phyloP scores from a whole-genome alignment of 495 filamentous ascomycete species.

The Acidomyces sp. region DNA sequence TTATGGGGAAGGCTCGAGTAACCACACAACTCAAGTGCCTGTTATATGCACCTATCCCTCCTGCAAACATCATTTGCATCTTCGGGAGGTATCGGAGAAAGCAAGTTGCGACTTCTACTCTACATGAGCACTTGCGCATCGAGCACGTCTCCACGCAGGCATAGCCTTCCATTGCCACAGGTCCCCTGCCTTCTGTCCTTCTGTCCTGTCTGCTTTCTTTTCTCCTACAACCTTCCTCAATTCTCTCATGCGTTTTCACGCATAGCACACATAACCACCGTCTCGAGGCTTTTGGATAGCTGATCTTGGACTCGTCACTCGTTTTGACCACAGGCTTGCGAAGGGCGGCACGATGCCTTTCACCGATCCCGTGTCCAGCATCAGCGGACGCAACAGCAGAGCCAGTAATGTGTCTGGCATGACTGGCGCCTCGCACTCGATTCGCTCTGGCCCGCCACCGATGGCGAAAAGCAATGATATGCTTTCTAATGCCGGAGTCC shows the following conservation, averaged over 20 bases:
- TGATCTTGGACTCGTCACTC: slow-evolving; percentile 13
- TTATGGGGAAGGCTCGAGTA: no score
- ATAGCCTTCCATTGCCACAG: slow-evolving; percentile 3
- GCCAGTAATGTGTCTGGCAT: slow-evolving; percentile 27
- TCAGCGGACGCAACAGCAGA: slow-evolving; percentile 28
- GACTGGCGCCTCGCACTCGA: slow-evolving; percentile 17
- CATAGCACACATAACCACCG: slow-evolving; percentile 2
- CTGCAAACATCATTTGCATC: no score
- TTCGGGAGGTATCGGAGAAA: no score
- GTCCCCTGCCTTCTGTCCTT: neutral
- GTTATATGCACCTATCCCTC: no score
- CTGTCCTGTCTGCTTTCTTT: slow-evolving; percentile 4
- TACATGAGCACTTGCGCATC: neutral
- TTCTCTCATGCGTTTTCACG: neutral
- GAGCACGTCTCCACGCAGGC: slow-evolving; percentile 1
- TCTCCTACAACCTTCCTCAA: neutral
- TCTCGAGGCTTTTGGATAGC: slow-evolving; percentile 13
- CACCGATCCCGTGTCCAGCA: slow-evolving; percentile 28
- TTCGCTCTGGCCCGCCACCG: slow-evolving; percentile 16
- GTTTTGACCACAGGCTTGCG: slow-evolving; percentile 10
- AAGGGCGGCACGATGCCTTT: slow-evolving; percentile 31
- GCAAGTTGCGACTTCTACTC: slow-evolving; percentile 5
- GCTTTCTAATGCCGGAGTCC: slow-evolving; percentile 23
- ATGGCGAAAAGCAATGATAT: slow-evolving; percentile 18
- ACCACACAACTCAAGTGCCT: no score